phyloP scores from a whole-genome alignment of 805 yeast species.

The Schwanniomyces sp. region DNA sequence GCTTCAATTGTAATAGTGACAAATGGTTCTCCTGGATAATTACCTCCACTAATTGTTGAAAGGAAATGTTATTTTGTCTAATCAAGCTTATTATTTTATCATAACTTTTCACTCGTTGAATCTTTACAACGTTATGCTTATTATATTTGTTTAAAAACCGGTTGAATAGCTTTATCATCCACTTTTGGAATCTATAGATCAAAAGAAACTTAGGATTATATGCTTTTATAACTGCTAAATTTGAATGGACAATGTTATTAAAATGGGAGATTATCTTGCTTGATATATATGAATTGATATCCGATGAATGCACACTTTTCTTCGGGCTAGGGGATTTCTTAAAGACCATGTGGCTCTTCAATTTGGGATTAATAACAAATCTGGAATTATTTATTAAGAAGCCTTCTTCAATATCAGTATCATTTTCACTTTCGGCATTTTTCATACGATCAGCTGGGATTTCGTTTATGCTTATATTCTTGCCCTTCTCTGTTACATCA shows the following conservation, averaged over 20 bases:
- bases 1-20: constrained; percentile 16
- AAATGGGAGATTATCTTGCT: constrained; percentile 23
- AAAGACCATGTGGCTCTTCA: constrained; percentile 9
- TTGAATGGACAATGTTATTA: constrained; percentile 15
- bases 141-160: constrained; percentile 30
- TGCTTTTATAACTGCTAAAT: constrained; percentile 22
- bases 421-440: neutral
- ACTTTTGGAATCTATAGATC: constrained; percentile 27
- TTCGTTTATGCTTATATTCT: neutral
- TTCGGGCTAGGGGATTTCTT: constrained; percentile 6
- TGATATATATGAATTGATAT: constrained; percentile 18
- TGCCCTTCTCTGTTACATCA: neutral
- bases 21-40: constrained; percentile 25
- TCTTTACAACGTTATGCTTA: constrained; percentile 10
- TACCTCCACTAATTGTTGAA: constrained; percentile 21
- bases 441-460: neutral
- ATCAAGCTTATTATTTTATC: constrained; percentile 23
- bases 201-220: constrained; percentile 25
- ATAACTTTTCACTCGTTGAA: constrained; percentile 19
- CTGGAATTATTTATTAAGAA: neutral
- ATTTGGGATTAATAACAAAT: constrained; percentile 12
- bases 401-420: neutral
- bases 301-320: neutral
- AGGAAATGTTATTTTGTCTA: constrained; percentile 17
- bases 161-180: constrained; percentile 38